These are phyloP conservation scores for Fusarium heterosporum DNA, from an alignment of 2,329 filamentous ascomycete genomes.

Conservation along the genomic window DNA sequence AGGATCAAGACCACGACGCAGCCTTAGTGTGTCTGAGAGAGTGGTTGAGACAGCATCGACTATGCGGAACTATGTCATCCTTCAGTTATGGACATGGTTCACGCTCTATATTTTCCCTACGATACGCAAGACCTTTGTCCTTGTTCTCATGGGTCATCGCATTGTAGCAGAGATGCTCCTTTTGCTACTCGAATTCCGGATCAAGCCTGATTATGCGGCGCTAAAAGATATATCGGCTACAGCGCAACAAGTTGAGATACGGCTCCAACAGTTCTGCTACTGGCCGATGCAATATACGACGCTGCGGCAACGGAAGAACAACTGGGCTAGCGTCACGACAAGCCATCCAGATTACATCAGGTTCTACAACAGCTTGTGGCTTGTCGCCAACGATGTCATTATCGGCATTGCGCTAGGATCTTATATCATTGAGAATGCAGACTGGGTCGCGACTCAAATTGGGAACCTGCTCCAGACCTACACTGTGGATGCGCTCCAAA, in stretches of 20 bases:
- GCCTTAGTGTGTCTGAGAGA: conserved; percentile 91
- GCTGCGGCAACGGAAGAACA: conserved; percentile 85
- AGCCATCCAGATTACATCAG: conserved; percentile 98
- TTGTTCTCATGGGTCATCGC: conserved; percentile 82
- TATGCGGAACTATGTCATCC: conserved; percentile 78
- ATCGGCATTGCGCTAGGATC: conserved; percentile 96
- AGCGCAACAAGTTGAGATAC: conserved; percentile 96
- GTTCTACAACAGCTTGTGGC: conserved; percentile 98
- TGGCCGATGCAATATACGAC: conserved; percentile 98
- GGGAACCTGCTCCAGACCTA: conserved; percentile 81
- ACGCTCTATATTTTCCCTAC: conserved; percentile 83
- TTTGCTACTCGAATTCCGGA: conserved; percentile 84
- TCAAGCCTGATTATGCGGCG: conserved; percentile 81
- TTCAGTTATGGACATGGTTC: conserved; percentile 77
- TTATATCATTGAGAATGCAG: conserved; percentile 95
- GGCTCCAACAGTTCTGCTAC: conserved; percentile 97
- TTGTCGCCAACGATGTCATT: conserved; percentile 98
- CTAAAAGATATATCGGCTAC: conserved; percentile 97
- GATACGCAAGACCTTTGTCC: conserved; percentile 77
- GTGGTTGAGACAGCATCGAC: conserved; percentile 94
- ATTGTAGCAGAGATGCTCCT: conserved; percentile 83
- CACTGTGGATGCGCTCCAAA: conserved; percentile 87
- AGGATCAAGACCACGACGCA: conserved; percentile 82
- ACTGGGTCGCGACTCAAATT: conserved; percentile 84
- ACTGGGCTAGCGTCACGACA: conserved; percentile 95